phyloP scores from a whole-genome alignment of 768 basidiomycete genomes.

The Boletus vinaceobasis region DNA sequence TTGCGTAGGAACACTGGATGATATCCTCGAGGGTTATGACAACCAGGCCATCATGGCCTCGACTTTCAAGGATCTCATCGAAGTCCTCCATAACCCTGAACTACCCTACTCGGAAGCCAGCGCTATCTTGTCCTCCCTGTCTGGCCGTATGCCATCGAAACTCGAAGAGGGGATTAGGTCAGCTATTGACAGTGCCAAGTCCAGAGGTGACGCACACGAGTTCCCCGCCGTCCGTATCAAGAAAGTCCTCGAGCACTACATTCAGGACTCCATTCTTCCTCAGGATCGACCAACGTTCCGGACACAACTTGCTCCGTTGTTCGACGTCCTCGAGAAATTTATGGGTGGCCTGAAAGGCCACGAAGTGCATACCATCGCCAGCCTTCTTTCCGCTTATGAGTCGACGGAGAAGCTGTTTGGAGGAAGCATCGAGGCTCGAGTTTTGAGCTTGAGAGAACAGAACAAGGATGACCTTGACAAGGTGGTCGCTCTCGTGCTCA shows the following conservation, averaged over 20 bases:
- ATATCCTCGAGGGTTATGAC: slow-evolving; percentile 95
- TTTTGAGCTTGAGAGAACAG: slow-evolving; percentile 86
- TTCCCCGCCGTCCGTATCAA: slow-evolving; percentile 88
- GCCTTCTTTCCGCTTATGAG: slow-evolving; percentile 74
- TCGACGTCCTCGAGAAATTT: slow-evolving; percentile 77
- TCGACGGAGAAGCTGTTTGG: slow-evolving; percentile 90
- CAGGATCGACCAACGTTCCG: slow-evolving; percentile 82
- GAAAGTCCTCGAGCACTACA: slow-evolving; percentile 81
- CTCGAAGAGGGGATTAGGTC: slow-evolving; percentile 84
- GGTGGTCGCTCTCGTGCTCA: slow-evolving; percentile 81
- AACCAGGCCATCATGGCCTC: slow-evolving; percentile 88
- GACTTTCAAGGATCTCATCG: slow-evolving; percentile 83
- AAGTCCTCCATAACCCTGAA: slow-evolving; percentile 77
- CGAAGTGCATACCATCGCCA: slow-evolving; percentile 75
- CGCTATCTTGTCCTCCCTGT: slow-evolving; percentile 81
- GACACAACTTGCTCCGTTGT: slow-evolving; percentile 62
- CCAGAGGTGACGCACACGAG: slow-evolving; percentile 71
- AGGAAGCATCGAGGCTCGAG: slow-evolving; percentile 89
- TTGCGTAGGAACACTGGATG: slow-evolving; percentile 73
- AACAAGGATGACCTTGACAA: slow-evolving; percentile 90
- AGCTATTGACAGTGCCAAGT: slow-evolving; percentile 70
- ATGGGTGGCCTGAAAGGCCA: slow-evolving; percentile 81
- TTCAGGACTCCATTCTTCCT: slow-evolving; percentile 75
- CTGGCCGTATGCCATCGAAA: slow-evolving; percentile 89
- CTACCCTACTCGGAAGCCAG: slow-evolving; percentile 85